These are phyloP conservation scores for Floccularia luteovirens DNA, from an alignment of 768 basidiomycete species.

Conservation along the genomic window DNA sequence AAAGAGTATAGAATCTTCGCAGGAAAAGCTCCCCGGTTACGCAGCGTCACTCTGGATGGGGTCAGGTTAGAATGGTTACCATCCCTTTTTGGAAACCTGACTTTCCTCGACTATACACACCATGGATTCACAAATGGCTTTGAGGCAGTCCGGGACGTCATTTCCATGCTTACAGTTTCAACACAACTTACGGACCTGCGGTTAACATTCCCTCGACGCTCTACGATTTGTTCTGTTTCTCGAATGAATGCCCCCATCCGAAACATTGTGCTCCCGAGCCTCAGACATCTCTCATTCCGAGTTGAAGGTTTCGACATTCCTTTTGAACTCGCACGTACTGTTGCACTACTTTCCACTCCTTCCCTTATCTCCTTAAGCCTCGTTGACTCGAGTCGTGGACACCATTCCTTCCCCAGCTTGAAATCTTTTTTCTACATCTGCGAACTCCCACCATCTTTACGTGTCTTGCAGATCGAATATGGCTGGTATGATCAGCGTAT, in stretches of 20 bases:
- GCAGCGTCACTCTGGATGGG: conserved; percentile 52
- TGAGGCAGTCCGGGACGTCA: conserved; percentile 48
- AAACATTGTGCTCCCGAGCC: conserved; percentile 33
- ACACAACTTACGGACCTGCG: conserved; percentile 43
- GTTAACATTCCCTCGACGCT: conserved; percentile 37
- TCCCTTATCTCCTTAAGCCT: conserved; percentile 39
- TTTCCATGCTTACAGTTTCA: conserved; percentile 51
- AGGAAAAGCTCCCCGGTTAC: conserved; percentile 50
- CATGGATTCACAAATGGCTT: conserved; percentile 58
- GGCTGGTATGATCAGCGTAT: conserved; percentile 40
- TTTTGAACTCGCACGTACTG: conserved; percentile 45
- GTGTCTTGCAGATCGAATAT: conserved; percentile 29
- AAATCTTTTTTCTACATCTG: conserved; percentile 39
- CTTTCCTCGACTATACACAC: conserved; percentile 63
- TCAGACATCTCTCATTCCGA: conserved; percentile 39
- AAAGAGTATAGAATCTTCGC: conserved; percentile 61
- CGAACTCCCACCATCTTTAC: conserved; percentile 29
- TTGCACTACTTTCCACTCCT: conserved; percentile 43
- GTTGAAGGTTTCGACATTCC: conserved; percentile 53
- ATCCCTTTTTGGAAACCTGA: conserved; percentile 53
- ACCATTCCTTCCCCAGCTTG: conserved; percentile 33
- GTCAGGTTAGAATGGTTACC: conserved; percentile 58
- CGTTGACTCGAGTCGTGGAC: conserved; percentile 30
- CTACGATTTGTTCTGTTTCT: conserved; percentile 8
- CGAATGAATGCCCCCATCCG: conserved; percentile 16